Percentiles rank a stretch among this genome's conserved stretches.
Evolutionary conservation across 768 basidiomycete genomes (phyloP).

Genomic region (Mycena olivaceomarginata): DNA sequence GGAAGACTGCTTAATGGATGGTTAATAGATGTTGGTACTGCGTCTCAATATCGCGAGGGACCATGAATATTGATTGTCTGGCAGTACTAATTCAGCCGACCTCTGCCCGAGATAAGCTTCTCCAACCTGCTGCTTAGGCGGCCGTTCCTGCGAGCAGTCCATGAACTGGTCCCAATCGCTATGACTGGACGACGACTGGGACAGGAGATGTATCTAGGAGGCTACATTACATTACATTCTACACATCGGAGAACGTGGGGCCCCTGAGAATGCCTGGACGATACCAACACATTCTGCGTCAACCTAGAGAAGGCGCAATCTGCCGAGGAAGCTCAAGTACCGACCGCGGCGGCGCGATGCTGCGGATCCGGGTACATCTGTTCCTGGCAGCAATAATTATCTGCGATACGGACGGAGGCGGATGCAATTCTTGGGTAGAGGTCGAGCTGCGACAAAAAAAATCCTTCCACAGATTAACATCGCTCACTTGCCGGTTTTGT

Average conservation of each 20-base stretch:
- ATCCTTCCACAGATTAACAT: neutral
- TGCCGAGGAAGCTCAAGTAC: slow-evolving; percentile 16
- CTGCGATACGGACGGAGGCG: neutral
- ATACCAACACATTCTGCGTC: neutral
- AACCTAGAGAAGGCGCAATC: slow-evolving; percentile 12
- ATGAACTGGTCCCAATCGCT: neutral
- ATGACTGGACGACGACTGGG: neutral
- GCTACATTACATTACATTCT: slow-evolving; percentile 13
- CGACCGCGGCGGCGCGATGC: neutral
- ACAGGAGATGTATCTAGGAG: slow-evolving; percentile 15
- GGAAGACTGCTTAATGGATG: neutral
- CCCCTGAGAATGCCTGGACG: neutral
- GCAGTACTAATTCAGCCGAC: slow-evolving; percentile 39
- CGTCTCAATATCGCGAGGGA: slow-evolving; percentile 19
- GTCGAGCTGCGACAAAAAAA: neutral
- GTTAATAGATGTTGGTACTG: slow-evolving; percentile 35
- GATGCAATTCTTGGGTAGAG: neutral
- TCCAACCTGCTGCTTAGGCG: neutral
- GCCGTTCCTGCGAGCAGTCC: slow-evolving; percentile 11
- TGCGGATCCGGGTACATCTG: neutral
- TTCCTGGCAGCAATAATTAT: neutral
- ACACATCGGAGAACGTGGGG: slow-evolving; percentile 18
- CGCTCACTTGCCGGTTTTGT: neutral
- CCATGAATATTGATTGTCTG: neutral
- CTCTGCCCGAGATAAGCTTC: slow-evolving; percentile 36